A percentile compares a stretch with the other conserved stretches of the same genome.
Conservation (phyloP, 2,329 filamentous ascomycete species). For the Colletotrichum tabaci region DNA sequence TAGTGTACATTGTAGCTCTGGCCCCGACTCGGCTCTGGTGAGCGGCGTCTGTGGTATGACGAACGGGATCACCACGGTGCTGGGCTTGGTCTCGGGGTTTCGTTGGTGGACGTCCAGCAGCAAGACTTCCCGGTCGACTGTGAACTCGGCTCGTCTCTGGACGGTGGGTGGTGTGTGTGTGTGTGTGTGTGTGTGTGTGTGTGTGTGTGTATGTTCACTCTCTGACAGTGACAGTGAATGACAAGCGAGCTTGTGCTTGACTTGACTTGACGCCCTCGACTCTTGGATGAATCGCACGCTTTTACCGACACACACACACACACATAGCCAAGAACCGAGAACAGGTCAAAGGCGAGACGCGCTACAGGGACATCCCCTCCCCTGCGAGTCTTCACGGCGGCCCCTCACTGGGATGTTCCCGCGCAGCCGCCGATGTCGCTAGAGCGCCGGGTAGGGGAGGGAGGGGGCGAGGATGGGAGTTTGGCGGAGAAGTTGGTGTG, state of each 20-base stretch:
- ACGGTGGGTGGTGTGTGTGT: background rate
- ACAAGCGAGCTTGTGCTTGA: background rate
- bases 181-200: too few relatives aligned
- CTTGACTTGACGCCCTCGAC: background rate
- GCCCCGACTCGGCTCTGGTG: background rate
- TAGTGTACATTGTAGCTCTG: background rate
- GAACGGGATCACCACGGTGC: slow-evolving; percentile 21
- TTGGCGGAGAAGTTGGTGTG: slow-evolving; percentile 5
- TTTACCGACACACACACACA: background rate
- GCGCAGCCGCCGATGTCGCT: slow-evolving; percentile 39
- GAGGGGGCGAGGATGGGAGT: slow-evolving; percentile 1
- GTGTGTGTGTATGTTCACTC: too few relatives aligned
- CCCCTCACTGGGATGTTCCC: slow-evolving; percentile 36
- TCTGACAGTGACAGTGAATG: slow-evolving; percentile 1
- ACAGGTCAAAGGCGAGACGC: slow-evolving; percentile 32
- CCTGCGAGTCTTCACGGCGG: slow-evolving; percentile 17
- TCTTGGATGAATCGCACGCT: too few relatives aligned
- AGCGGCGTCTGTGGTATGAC: slow-evolving; percentile 1
- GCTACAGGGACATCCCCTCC: slow-evolving; percentile 14
- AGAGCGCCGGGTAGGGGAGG: background rate
- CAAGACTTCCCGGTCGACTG: background rate
- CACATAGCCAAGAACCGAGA: background rate
- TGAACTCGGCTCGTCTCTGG: slow-evolving; percentile 21
- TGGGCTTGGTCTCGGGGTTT: background rate
- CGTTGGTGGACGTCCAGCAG: background rate